Evolutionary conservation across 352 stramenopile species (phyloP), one percentile per base, ranked within the genome.

Genomic region (Phytophthora brassicae): DNA sequence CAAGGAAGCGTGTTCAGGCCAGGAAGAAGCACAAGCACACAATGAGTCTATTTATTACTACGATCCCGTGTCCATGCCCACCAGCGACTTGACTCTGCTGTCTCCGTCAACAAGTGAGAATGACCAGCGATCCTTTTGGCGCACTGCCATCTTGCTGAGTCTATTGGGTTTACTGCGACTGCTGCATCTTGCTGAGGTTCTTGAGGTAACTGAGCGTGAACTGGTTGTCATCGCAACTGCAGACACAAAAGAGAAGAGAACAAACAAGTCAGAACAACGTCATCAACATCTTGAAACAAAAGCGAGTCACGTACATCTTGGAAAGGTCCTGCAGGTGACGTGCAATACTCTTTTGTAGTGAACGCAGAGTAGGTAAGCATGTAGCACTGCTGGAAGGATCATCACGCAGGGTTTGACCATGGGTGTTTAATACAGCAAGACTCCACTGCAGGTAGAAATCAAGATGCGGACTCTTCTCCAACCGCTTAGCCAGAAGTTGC

Each of bases 401-500:
- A 39, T 90, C 84, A 16, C 89, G 84, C 23, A 98, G 60, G 51
- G 86, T 89, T 36, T 84, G 74, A 22, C 95, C 96, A 69, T 99
- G 96, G 5, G 81, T 89, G 68, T 98, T 97, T 17, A 99, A 82
- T 33, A 99, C 71, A 44, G 92, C 83, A 28, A 98, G 75, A 70
- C 86, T 96, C 96, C 96, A 99, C 60, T 97, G 85, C 33, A 99
- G 69, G 70, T 99, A 99, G 69, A 98, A 99, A 77, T 99, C 96
- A 31, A 99, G 72, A 66, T 99, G 94, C n/a, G 92, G 90, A 38
- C 93, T 97, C 24, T 82, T 66, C 48, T 92, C 84, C 64, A 99
- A 89, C 38, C 89, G 86, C 72, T 98, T 97, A 6, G 90, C 92
- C 4, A 99, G 61, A 55, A 98, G 78, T 61, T 94, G 75, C 50